Base-by-base conservation (phyloP, 306 rosid species). In the Castanea crenata region DNA sequence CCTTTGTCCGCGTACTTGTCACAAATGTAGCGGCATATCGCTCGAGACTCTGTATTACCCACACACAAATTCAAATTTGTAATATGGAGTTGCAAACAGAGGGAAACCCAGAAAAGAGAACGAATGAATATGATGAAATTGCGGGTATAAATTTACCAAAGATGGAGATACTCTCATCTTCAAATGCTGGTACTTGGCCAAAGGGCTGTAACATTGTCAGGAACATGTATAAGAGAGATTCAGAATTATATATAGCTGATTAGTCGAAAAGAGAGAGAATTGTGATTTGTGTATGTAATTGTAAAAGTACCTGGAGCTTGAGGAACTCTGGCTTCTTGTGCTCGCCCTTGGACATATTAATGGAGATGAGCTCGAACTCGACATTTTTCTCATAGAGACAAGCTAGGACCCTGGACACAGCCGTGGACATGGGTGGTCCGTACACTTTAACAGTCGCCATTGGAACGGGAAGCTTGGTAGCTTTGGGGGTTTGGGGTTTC, bases 181-280 rank as follows among this genome's bases (percentile, higher is more conserved):
- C 84, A 85, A 92, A 94, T 69, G 91, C 97, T 2, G 97, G 98
- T 14, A 94, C 98, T 89, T 94, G 97, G 38, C 93, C 97, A 69
- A 94, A 92, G 14, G 98, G 98, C 88, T 92, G 82, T 62, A 14
- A 69, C 52, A 78, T 75, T 23, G 21, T 41, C 15, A 35, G 20
- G 54, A 19, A 13, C 2, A 49, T 12, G 61, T 5, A 72, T 62
- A 67, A 76, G 56, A 6, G 35, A 25, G 19, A 71, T 20, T 14
- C 25, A 32, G 35, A 4, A 19, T 34, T 16, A 46, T 44, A 7
- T 19, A 34, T 20, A 41, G 7, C 5, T 4, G 18, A n/a, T 27
- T 16, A 14, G 46, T 41, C 9, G n/a, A 46, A 58, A 44, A 73
- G 4, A n/a, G 32, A 27, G 46, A 25, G 44, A 2, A 5, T 1